Evolutionary conservation across 2,329 filamentous ascomycete species (phyloP), one percentile per base, ranked within the genome.

Genomic region (Incumbomyces delicatus): DNA sequence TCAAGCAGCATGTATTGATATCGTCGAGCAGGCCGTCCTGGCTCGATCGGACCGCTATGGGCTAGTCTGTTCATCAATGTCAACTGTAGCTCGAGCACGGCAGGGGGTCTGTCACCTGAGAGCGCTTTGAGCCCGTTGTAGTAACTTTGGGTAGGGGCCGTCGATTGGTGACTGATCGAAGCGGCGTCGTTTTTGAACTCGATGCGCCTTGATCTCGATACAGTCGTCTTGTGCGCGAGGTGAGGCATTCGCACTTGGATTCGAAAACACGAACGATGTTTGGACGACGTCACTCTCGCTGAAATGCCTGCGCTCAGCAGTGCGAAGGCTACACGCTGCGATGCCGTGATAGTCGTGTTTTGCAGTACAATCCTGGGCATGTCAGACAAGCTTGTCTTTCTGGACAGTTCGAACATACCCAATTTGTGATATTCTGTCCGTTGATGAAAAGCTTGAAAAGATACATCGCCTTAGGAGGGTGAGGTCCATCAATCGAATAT

Each of bases 1-100:
- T 76, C 72, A 16, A 74, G 57, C 14, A 76, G 63, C 1, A 70
- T 66, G 44, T 73, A 74, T 43, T 64, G 66, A 57, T 74, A 75
- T 16, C 53, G 51, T 40, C 46, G 47, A 16, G 48, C 47, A 29
- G 47, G 54, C 22, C 50, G 40, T 14, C 41, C 47, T 16, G 48
- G 48, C 18, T 57, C 54, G 13, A 57, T 48, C 14, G 55, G 46
- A 11, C 56, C 54, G 34, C 51, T 46, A 47, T 54, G 48, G 16
- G 39, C 48, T 17, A 56, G 36, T 14, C 53, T 56, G n/a, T n/a
- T 5, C 20, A 13, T 29, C 13, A 13, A 22, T 16, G 38, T 41
- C 27, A 20, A n/a, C 16, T 3, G 22, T 29, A 3, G 38, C 12
- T 7, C 16, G 11, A 16, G 18, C 30, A 35, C n/a, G 33, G n/a